phyloP scores from a whole-genome alignment of 805 yeast species.

The Kockiozyma suomiensis region DNA sequence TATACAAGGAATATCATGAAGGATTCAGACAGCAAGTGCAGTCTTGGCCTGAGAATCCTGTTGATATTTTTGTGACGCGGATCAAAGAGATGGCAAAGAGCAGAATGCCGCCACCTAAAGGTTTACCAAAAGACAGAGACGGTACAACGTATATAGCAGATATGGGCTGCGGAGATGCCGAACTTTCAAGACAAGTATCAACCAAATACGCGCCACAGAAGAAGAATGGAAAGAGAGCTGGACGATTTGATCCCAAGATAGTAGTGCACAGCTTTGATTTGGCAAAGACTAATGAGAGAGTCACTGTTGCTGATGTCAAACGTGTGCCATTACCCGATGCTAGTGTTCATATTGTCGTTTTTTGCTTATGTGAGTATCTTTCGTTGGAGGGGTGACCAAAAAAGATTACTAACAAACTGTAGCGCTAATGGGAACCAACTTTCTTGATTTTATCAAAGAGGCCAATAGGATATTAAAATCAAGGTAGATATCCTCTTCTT shows the following conservation, averaged over 20 bases:
- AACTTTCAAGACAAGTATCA: constrained; percentile 68
- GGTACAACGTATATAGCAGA: constrained; percentile 83
- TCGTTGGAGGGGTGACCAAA: too few relatives aligned
- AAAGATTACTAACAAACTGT: background rate
- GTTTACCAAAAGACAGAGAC: constrained; percentile 55
- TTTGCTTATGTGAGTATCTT: constrained; percentile 66
- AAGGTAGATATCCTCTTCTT: constrained; percentile 4
- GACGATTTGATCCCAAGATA: constrained; percentile 45
- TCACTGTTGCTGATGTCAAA: constrained; percentile 95
- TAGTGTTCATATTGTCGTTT: constrained; percentile 84
- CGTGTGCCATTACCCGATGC: constrained; percentile 81
- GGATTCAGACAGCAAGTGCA: constrained; percentile 96
- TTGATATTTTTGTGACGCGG: constrained; percentile 80
- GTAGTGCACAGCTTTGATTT: constrained; percentile 88
- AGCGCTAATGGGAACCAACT: constrained; percentile 94
- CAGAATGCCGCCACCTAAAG: constrained; percentile 28
- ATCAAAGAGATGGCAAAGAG: constrained; percentile 46
- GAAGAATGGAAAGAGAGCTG: constrained; percentile 44
- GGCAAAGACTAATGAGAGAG: constrained; percentile 81
- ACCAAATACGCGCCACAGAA: too few relatives aligned
- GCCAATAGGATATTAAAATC: constrained; percentile 86
- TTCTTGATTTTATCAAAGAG: constrained; percentile 86
- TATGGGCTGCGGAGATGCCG: constrained; percentile 99
- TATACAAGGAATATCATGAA: constrained; percentile 91
- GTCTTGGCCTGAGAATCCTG: constrained; percentile 98